Evolutionary conservation across 306 rosid species (phyloP), one percentile per base, ranked within the genome.

Genomic region (Myrica gale): DNA sequence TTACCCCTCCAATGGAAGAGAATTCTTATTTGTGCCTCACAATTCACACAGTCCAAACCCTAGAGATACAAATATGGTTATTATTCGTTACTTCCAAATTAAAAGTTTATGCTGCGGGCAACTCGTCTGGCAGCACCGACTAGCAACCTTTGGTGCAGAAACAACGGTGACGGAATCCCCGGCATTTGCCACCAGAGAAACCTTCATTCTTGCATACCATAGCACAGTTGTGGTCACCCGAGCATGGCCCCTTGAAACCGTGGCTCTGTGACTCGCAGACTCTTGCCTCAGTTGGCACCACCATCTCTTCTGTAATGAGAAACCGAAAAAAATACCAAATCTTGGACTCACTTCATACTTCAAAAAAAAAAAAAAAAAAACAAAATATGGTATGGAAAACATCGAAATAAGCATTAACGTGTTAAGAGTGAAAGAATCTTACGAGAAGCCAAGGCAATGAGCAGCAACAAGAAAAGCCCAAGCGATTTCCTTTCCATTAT

Each of bases 151-250:
- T 72, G 8, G 82, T 84, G 61, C 90, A 87, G 52, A 87, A 87
- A 83, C 88, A 87, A 9, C 88, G 86, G 42, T 43, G 90, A 32
- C 86, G 85, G 76, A 87, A 75, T 1, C 90, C 88, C 8, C 23
- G 23, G 85, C 90, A 84, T 0, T 16, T 62, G n/a, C 88, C 90
- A 37, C 85, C 87, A 5, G 85, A 51, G 84, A 87, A 87, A 2
- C 83, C 88, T 76, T 87, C 88, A 13, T 75, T 75, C 74, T 83
- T 61, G 82, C 90, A 87, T 0, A 82, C 79, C 32, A 72, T 1
- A 0, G 78, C 90, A 57, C 90, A 87, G 84, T 87, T 82, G 37
- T 80, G 81, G 72, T 65, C 74, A 7, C 63, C 21, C 0, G 7
- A 0, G 61, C 90, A 87, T 9, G 80, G 10, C 2, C 90, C 90